Evolutionary conservation across 2,329 filamentous ascomycete genomes (phyloP), one percentile per base, ranked within the genome.

Genomic region (Venturia carpophila): DNA sequence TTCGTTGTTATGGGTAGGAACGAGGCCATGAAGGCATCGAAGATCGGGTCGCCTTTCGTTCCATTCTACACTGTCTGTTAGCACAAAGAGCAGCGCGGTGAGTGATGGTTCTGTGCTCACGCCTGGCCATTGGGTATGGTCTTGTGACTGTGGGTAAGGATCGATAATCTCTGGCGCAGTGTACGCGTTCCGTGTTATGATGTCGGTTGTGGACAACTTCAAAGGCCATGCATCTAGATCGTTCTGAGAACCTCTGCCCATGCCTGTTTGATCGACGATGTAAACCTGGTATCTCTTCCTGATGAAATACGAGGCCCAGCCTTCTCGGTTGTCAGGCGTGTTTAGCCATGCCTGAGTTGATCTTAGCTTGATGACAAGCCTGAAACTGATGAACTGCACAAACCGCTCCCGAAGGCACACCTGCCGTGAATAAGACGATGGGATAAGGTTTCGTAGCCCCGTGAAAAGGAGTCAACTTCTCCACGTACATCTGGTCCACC

Each of bases 221-320:
- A 79, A 76, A 17, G 72, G 67, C 74, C 77, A 80, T 0, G 77
- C 70, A 21, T 78, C 43, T n/a, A 52, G 39, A 24, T 63, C 1
- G 19, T 55, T 45, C 42, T 63, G 62, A 41, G 43, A 34, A 24
- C 41, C 80, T 42, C 81, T 77, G 39, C 78, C 80, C 24, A 78
- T 77, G 34, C 75, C 75, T 2, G 78, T 74, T 67, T 80, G 76
- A 68, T 83, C 80, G 15, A 78, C 73, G 60, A 82, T 71, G 70
- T 80, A 82, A 60, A 81, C 73, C 56, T 78, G 76, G 69, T 80
- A 79, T 19, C 80, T 79, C n/a, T 75, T 72, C 5, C 70, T 68
- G 7, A 82, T 67, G 68, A 82, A 83, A 65, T 75, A 75, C 3
- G 78, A 79, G 0, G 80, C 77, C 80, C 80, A 83, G 19, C 80